A percentile compares a stretch with the other conserved stretches of the same genome.
Conservation (phyloP, 345 rosid genomes). For the Aegle marmelos region DNA sequence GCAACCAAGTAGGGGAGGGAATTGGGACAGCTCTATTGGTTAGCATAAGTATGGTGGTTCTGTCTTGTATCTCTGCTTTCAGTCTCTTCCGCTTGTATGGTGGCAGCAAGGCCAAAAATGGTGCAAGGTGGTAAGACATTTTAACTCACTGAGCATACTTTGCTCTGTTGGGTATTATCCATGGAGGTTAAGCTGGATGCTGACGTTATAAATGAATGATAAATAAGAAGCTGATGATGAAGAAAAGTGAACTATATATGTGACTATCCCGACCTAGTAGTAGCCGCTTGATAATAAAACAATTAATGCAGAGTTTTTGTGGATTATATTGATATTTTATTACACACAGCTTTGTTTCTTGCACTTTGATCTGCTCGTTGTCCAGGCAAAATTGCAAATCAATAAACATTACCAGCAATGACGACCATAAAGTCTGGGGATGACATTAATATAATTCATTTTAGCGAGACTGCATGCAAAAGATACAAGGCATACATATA, state of each 20-base stretch:
- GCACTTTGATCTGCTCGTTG: not conserved
- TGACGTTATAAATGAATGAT: not conserved
- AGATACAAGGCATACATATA: too few species aligned
- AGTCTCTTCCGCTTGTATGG: conserved; percentile 82
- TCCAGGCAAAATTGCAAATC: not conserved
- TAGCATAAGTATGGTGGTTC: conserved; percentile 46
- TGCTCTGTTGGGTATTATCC: not conserved
- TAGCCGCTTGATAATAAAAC: not conserved
- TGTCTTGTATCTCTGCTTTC: conserved; percentile 75
- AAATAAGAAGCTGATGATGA: not conserved
- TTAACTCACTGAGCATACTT: not conserved
- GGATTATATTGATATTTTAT: not conserved
- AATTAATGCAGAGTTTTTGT: not conserved
- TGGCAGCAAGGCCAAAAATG: conserved; percentile 26
- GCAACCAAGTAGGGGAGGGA: conserved; percentile 70
- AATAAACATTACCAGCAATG: not conserved
- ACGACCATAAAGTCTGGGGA: not conserved
- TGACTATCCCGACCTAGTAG: too few species aligned
- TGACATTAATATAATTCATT: too few species aligned
- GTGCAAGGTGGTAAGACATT: conserved; percentile 30
- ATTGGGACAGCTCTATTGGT: conserved; percentile 49
- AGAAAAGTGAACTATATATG: not conserved
- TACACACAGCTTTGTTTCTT: not conserved
- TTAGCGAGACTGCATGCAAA: too few species aligned
- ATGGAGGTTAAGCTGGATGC: not conserved